These are phyloP conservation scores for Neurospora sp. DNA, from an alignment of 2,329 filamentous ascomycete genomes.

Conservation along the genomic window DNA sequence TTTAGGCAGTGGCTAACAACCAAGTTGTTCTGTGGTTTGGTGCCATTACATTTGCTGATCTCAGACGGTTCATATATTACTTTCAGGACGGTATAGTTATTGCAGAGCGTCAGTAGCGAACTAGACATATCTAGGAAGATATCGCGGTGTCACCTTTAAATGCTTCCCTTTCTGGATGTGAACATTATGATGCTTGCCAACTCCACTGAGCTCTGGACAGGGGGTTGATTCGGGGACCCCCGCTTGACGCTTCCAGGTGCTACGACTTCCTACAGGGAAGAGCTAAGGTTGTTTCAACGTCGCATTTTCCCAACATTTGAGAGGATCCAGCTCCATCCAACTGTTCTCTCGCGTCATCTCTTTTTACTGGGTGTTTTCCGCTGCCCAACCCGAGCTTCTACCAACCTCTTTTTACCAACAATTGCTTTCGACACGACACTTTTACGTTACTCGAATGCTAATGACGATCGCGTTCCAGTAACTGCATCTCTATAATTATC, in stretches of 20 bases:
- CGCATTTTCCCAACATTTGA: constrained; percentile 2
- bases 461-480: background rate
- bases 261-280: background rate
- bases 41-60: background rate
- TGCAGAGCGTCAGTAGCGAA: background rate
- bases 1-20: background rate
- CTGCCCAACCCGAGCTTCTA: background rate
- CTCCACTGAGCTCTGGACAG: background rate
- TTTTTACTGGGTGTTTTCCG: background rate
- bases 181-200: background rate
- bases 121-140: background rate
- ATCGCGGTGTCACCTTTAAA: background rate
- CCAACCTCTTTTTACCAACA: background rate
- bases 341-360: background rate
- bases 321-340: background rate
- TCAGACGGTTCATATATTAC: background rate
- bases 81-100: background rate
- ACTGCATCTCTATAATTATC: background rate
- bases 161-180: background rate
- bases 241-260: background rate
- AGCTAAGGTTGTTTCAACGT: constrained; percentile 11
- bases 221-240: background rate
- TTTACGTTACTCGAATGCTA: background rate
- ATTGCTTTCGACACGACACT: background rate
- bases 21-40: background rate